Evolutionary conservation across 139 green algal species (phyloP).

Genomic region (Chlamydomonas asymmetrica): DNA sequence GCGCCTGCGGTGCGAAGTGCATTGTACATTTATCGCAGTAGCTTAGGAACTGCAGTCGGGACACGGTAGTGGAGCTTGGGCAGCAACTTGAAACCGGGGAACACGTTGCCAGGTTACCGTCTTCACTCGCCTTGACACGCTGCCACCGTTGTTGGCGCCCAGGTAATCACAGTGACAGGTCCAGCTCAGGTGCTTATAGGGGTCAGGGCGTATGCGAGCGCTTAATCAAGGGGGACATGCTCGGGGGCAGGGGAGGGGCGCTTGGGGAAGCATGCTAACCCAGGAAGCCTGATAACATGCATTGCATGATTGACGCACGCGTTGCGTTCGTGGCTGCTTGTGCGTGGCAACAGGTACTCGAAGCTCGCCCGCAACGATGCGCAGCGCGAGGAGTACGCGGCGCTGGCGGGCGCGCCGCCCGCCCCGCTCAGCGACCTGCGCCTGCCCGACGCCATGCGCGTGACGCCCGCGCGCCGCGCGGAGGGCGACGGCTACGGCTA

Average conservation of each 20-base stretch:
- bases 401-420: slow-evolving; percentile 15
- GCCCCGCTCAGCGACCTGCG: slow-evolving; percentile 4
- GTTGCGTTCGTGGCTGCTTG: too few relatives aligned
- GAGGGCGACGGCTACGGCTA: too few relatives aligned
- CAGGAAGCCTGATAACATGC: not conserved
- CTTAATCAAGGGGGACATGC: not conserved
- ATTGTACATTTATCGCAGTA: too few relatives aligned
- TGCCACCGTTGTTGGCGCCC: too few relatives aligned
- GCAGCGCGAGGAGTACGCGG: slow-evolving; percentile 13
- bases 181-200: not conserved
- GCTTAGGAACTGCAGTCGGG: too few relatives aligned
- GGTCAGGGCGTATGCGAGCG: not conserved
- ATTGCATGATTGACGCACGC: not conserved
- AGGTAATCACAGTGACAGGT: not conserved
- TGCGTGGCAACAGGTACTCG: slow-evolving; percentile 18
- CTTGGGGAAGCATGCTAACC: not conserved
- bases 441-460: slow-evolving; percentile 5
- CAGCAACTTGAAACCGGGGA: too few relatives aligned
- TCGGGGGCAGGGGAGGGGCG: not conserved
- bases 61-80: too few relatives aligned
- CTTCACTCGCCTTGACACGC: too few relatives aligned
- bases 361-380: slow-evolving; percentile 13
- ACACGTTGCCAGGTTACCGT: too few relatives aligned
- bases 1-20: too few relatives aligned
- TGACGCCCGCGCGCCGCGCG: too few relatives aligned